These are phyloP conservation scores for Fusarium papillatum DNA, from an alignment of 2,329 filamentous ascomycete genomes.

Conservation along the genomic window DNA sequence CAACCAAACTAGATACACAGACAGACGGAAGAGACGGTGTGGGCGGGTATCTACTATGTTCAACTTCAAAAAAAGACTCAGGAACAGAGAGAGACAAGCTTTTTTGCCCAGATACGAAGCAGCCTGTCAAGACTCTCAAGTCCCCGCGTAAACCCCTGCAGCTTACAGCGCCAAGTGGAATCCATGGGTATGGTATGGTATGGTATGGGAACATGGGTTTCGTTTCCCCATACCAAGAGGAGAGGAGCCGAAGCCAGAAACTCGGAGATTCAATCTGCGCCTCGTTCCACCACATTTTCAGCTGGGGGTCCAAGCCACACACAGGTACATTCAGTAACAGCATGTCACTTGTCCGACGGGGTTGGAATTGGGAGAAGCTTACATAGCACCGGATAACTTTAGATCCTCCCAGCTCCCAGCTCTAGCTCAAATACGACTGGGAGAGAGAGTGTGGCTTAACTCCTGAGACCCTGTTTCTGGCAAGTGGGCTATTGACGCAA, in stretches of 20 bases:
- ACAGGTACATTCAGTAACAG: background rate
- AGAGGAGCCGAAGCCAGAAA: background rate
- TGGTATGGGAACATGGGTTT: background rate
- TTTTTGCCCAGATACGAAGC: constrained; percentile 9
- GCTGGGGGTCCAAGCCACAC: background rate
- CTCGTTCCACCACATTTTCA: background rate
- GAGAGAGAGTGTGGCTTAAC: background rate
- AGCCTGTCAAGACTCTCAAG: background rate
- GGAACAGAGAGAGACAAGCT: constrained; percentile 14
- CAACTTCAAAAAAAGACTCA: background rate
- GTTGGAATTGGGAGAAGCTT: background rate
- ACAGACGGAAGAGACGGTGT: background rate
- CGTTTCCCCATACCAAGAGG: background rate
- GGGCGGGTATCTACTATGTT: no score
- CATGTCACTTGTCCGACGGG: background rate
- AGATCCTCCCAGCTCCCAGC: background rate
- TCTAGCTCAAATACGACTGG: background rate
- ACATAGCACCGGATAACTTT: background rate
- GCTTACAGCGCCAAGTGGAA: background rate
- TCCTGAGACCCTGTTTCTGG: constrained; percentile 24
- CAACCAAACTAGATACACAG: background rate
- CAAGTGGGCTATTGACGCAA: constrained; percentile 18
- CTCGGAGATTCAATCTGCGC: background rate
- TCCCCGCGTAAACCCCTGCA: constrained; percentile 1
- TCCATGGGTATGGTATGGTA: background rate